Evolutionary conservation across 1,284 basidiomycete genomes (phyloP).

Genomic region (Rhodotorula sp.): DNA sequence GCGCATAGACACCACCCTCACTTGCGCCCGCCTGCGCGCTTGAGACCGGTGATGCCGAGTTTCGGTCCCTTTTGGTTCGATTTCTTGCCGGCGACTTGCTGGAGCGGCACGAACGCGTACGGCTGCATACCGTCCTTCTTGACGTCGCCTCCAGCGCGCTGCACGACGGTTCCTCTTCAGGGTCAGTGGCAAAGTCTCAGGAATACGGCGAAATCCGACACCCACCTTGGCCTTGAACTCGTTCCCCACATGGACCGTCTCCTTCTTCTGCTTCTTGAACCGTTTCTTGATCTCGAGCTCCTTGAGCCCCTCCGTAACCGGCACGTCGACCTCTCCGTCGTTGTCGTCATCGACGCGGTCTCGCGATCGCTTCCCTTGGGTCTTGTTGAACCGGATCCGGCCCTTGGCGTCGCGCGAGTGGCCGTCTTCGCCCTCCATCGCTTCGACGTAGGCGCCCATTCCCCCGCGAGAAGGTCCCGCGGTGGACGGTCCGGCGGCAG

Average conservation of each 20-base stretch:
- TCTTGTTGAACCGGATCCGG: constrained; percentile 91
- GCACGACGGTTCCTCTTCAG: constrained; percentile 20
- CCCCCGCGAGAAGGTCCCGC: constrained; percentile 3
- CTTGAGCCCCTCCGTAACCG: constrained; percentile 39
- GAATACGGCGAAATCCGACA: too few species aligned
- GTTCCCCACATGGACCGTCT: constrained; percentile 67
- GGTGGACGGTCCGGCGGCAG: constrained; percentile 37
- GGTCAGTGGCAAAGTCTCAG: too few species aligned
- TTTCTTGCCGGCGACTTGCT: constrained; percentile 40
- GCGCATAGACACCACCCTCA: not conserved
- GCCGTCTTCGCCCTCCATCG: constrained; percentile 78
- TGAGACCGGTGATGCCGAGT: constrained; percentile 38
- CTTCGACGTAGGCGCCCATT: constrained; percentile 71
- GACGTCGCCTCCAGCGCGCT: constrained; percentile 91
- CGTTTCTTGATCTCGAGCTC: constrained; percentile 57
- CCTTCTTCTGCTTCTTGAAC: constrained; percentile 56
- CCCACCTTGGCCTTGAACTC: constrained; percentile 75
- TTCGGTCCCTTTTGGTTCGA: constrained; percentile 27
- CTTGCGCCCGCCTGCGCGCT: constrained; percentile 21
- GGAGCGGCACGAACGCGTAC: constrained; percentile 78
- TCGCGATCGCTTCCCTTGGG: constrained; percentile 78
- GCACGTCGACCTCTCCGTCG: constrained; percentile 52
- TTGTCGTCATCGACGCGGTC: constrained; percentile 60
- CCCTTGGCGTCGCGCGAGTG: constrained; percentile 80
- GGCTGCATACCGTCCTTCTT: constrained; percentile 75